A percentile compares a stretch with the other conserved stretches of the same genome.
Evolutionary conservation across 2,329 filamentous ascomycete species (phyloP).

Genomic region (Colletotrichum navitas): DNA sequence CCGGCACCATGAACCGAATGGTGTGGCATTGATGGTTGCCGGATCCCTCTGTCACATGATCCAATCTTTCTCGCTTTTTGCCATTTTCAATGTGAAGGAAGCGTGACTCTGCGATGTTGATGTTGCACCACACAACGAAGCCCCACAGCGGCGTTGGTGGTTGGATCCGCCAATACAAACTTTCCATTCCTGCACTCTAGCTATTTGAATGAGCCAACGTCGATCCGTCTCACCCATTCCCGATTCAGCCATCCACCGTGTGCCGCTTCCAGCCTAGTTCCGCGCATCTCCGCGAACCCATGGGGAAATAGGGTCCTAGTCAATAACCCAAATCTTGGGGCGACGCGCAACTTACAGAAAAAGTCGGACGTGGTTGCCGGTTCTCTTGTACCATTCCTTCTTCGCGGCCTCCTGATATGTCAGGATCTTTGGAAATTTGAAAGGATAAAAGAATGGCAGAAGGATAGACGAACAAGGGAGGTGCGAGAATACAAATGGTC

Average conservation of each 20-base stretch:
- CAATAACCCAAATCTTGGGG: neutral
- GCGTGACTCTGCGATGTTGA: neutral
- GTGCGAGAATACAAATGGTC: neutral
- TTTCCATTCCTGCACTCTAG: conserved; percentile 20
- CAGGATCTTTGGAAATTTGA: rapidly evolving
- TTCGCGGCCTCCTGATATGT: neutral
- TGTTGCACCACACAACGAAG: conserved; percentile 24
- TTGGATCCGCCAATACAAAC: conserved; percentile 32
- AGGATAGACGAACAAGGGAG: neutral
- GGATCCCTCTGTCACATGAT: neutral
- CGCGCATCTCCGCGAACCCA: conserved; percentile 6
- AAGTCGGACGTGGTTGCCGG: neutral
- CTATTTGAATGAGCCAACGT: neutral
- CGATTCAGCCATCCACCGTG: conserved; percentile 30
- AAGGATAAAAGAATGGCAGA: too few relatives aligned
- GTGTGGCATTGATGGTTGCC: neutral
- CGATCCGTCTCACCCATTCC: conserved; percentile 17
- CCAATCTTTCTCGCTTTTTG: neutral
- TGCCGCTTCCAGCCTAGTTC: conserved; percentile 15
- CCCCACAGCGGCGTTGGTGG: neutral
- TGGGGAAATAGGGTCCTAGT: conserved; percentile 1
- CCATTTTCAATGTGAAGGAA: neutral
- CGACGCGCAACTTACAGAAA: neutral
- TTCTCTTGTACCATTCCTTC: neutral
- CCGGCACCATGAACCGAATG: neutral